Conservation (phyloP, 768 basidiomycete species). For the Cubamyces lactineus region DNA sequence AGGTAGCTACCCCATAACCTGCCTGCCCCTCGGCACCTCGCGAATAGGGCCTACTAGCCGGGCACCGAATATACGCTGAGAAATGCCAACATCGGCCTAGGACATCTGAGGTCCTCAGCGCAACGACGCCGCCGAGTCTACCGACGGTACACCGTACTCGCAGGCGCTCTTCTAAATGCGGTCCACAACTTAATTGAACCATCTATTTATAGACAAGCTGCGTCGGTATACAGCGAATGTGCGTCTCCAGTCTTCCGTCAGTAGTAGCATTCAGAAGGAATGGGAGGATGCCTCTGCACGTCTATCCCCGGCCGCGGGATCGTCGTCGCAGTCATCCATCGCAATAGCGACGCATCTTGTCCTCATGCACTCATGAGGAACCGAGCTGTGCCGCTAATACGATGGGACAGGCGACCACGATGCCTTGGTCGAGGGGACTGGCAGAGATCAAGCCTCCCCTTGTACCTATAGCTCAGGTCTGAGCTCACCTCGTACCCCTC, state of each 20-base stretch:
- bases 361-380: conserved; percentile 34
- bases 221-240: background rate
- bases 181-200: too few species aligned
- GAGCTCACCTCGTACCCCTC: too few species aligned
- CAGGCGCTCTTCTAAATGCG: too few species aligned
- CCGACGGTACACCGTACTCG: too few species aligned
- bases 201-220: too few species aligned
- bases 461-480: background rate
- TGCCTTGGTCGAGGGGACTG: conserved; percentile 30
- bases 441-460: conserved; percentile 27
- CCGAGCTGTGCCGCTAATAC: conserved; percentile 36
- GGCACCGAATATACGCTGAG: too few species aligned
- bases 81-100: too few species aligned
- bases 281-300: conserved; percentile 12
- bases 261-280: background rate
- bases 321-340: conserved; percentile 80
- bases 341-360: conserved; percentile 53
- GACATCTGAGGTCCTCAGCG: too few species aligned
- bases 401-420: conserved; percentile 37
- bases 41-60: too few species aligned
- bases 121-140: too few species aligned
- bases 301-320: conserved; percentile 37
- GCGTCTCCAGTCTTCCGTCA: background rate
- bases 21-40: too few species aligned
- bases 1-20: too few species aligned